A percentile compares a stretch with the other conserved stretches of the same genome.
These are phyloP conservation scores for Diutina neorugosa DNA, from an alignment of 1,139 yeast species.

Conservation along the genomic window DNA sequence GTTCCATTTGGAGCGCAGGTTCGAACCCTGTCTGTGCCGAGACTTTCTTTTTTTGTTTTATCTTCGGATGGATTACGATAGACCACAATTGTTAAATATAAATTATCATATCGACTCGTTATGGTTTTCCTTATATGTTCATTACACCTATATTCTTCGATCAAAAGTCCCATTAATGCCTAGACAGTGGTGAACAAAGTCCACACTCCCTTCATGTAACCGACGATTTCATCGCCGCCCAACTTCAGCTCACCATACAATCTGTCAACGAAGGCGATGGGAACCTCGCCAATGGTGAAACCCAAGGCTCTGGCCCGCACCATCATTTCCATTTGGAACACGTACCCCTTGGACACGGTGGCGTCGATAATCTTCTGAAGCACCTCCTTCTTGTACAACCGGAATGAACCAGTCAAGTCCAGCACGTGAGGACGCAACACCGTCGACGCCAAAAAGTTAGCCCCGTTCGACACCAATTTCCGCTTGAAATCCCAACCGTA, in stretches of 20 bases:
- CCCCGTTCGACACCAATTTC: conserved; percentile 70
- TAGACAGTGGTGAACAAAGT: conserved; percentile 52
- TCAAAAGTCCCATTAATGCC: neutral
- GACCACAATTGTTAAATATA: too few relatives aligned
- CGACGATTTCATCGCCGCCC: conserved; percentile 76
- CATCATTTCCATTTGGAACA: conserved; percentile 87
- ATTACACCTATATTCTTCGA: neutral
- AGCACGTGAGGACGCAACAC: conserved; percentile 64
- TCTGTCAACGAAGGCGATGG: conserved; percentile 70
- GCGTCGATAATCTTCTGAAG: conserved; percentile 55
- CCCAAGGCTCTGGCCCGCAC: conserved; percentile 68
- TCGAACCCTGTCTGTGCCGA: conserved; percentile 4
- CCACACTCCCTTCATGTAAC: conserved; percentile 70
- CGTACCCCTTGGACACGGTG: conserved; percentile 71
- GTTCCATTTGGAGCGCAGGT: conserved; percentile 4
- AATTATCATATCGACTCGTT: too few relatives aligned
- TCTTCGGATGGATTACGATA: too few relatives aligned
- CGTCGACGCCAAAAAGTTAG: conserved; percentile 66
- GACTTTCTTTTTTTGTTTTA: neutral
- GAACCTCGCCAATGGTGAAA: conserved; percentile 67
- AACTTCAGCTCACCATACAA: conserved; percentile 71
- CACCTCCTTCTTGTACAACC: conserved; percentile 64
- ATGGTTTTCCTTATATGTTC: neutral
- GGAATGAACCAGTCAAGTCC: conserved; percentile 70
- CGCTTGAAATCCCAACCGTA: conserved; percentile 81